Conservation (phyloP, 2,329 filamentous ascomycete species). For the Fusarium drepaniforme region DNA sequence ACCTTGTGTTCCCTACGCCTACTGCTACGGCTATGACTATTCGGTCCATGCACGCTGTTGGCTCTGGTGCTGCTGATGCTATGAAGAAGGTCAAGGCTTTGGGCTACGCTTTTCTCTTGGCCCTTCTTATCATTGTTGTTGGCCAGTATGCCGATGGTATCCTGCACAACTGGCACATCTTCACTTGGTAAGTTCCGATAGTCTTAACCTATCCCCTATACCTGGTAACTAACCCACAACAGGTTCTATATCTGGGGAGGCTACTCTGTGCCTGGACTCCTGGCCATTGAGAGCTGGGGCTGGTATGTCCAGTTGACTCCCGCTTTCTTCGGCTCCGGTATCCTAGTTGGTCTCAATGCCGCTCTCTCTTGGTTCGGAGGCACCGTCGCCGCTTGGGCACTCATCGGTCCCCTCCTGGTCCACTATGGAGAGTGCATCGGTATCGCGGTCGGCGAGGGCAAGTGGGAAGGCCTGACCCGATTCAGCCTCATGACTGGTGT, state of each 20-base stretch:
- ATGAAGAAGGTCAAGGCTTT: slow-evolving; percentile 69
- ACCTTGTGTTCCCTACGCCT: slow-evolving; percentile 69
- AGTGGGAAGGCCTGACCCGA: slow-evolving; percentile 47
- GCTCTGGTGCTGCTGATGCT: slow-evolving; percentile 63
- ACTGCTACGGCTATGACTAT: slow-evolving; percentile 73
- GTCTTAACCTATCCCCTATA: neutral
- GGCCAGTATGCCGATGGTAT: slow-evolving; percentile 71
- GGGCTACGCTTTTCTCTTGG: slow-evolving; percentile 61
- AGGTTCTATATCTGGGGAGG: slow-evolving; percentile 66
- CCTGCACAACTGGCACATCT: slow-evolving; percentile 69
- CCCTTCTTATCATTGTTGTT: slow-evolving; percentile 65
- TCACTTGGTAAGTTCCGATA: slow-evolving; percentile 51
- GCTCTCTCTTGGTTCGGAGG: slow-evolving; percentile 69
- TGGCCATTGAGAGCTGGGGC: slow-evolving; percentile 69
- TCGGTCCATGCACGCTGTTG: slow-evolving; percentile 70
- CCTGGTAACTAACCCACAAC: neutral
- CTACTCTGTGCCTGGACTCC: slow-evolving; percentile 62
- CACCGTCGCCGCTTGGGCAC: slow-evolving; percentile 65
- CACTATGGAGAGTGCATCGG: slow-evolving; percentile 66
- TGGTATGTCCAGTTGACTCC: slow-evolving; percentile 72
- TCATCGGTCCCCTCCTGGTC: slow-evolving; percentile 61
- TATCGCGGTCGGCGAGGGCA: slow-evolving; percentile 45
- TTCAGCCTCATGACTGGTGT: slow-evolving; percentile 50
- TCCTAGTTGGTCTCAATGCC: slow-evolving; percentile 65
- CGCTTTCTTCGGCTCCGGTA: slow-evolving; percentile 69